These are phyloP conservation scores for Fusarium agapanthi DNA, from an alignment of 2,329 filamentous ascomycete species.

Conservation along the genomic window DNA sequence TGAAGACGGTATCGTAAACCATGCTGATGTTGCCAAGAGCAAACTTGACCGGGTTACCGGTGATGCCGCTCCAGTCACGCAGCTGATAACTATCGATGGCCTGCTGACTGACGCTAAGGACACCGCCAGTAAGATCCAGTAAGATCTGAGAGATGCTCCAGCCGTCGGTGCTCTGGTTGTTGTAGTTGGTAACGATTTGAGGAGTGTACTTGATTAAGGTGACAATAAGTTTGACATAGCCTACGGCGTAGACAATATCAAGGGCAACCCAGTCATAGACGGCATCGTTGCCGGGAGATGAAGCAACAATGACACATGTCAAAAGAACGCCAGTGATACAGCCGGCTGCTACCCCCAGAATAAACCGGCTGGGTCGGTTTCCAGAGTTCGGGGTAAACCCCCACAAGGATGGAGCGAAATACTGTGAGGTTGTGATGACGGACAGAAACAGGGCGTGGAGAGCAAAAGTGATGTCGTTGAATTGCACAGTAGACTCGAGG, in stretches of 20 bases:
- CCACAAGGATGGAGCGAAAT: constrained; percentile 77
- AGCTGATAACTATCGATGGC: constrained; percentile 85
- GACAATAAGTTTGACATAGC: constrained; percentile 88
- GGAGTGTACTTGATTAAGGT: constrained; percentile 94
- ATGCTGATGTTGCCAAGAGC: constrained; percentile 86
- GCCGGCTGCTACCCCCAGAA: constrained; percentile 75
- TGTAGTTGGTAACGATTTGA: constrained; percentile 83
- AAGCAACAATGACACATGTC: constrained; percentile 58
- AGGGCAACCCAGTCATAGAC: constrained; percentile 66
- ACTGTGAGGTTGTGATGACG: constrained; percentile 78
- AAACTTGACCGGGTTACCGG: constrained; percentile 92
- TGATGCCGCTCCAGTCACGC: constrained; percentile 88
- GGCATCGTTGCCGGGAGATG: constrained; percentile 49
- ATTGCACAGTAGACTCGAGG: constrained; percentile 81
- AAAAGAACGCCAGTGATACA: constrained; percentile 68
- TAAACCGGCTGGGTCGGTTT: constrained; percentile 66
- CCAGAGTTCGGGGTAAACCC: constrained; percentile 70
- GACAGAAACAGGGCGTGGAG: constrained; percentile 80
- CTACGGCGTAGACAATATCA: constrained; percentile 73
- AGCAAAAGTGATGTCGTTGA: constrained; percentile 92
- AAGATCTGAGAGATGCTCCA: constrained; percentile 90
- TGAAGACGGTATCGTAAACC: constrained; percentile 86
- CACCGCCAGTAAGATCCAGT: constrained; percentile 82
- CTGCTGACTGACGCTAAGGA: constrained; percentile 84
- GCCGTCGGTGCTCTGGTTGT: constrained; percentile 83